These are phyloP conservation scores for Rhizopogon parksii DNA, from an alignment of 1,284 basidiomycete genomes.

Conservation along the genomic window DNA sequence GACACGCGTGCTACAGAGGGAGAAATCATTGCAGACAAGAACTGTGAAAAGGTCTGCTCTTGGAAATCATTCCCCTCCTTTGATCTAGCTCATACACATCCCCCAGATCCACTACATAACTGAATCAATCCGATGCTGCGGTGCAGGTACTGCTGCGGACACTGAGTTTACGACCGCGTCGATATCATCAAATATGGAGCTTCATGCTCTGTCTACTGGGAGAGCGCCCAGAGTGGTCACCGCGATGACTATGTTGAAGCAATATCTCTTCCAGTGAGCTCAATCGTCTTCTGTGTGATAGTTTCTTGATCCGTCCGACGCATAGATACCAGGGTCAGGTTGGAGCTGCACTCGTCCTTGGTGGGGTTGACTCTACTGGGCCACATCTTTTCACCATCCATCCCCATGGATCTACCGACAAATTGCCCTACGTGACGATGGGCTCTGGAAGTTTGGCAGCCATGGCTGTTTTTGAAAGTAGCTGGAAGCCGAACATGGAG, in stretches of 20 bases:
- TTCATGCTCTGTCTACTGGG: conserved; percentile 81
- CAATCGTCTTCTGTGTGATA: not conserved
- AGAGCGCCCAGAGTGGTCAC: conserved; percentile 88
- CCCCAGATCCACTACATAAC: conserved; percentile 93
- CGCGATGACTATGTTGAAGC: conserved; percentile 95
- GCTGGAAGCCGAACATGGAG: conserved; percentile 81
- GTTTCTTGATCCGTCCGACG: not conserved
- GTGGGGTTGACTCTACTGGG: conserved; percentile 90
- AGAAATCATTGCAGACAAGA: conserved; percentile 97
- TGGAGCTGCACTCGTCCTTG: conserved; percentile 95
- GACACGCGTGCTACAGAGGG: conserved; percentile 96
- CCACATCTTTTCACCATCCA: conserved; percentile 95
- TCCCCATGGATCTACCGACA: conserved; percentile 97
- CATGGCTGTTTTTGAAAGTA: conserved; percentile 95
- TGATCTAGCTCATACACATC: not conserved
- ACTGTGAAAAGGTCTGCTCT: conserved; percentile 88
- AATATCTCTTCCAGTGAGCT: conserved; percentile 60
- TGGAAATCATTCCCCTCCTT: too few species aligned
- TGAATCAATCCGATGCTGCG: conserved; percentile 93
- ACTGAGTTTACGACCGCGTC: conserved; percentile 93
- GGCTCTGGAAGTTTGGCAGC: conserved; percentile 94
- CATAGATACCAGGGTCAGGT: conserved; percentile 87
- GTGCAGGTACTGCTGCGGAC: conserved; percentile 97
- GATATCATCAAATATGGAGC: conserved; percentile 90
- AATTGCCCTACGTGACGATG: conserved; percentile 99